These are phyloP conservation scores for Domatiomyces globalis DNA, from an alignment of 2,329 filamentous ascomycete genomes.

Conservation along the genomic window DNA sequence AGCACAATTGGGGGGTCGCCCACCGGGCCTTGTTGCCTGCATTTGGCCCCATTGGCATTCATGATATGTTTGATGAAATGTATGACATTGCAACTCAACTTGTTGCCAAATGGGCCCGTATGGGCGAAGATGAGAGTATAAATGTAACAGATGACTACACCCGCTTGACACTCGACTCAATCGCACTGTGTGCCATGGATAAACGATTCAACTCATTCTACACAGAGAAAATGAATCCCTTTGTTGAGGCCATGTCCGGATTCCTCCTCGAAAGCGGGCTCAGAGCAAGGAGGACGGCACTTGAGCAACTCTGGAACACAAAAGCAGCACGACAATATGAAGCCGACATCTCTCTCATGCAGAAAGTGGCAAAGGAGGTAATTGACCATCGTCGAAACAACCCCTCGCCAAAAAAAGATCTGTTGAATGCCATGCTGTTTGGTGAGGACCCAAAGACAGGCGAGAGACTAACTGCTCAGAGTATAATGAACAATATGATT, in stretches of 20 bases:
- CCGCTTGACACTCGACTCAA: slow-evolving; percentile 56
- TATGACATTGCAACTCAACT: slow-evolving; percentile 27
- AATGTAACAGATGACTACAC: slow-evolving; percentile 54
- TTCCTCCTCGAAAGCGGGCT: slow-evolving; percentile 43
- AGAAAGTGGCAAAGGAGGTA: slow-evolving; percentile 29
- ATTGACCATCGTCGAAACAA: slow-evolving; percentile 42
- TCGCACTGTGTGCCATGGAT: slow-evolving; percentile 57
- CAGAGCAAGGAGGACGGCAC: slow-evolving; percentile 35
- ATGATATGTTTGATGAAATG: slow-evolving; percentile 25
- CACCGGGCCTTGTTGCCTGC: slow-evolving; percentile 34
- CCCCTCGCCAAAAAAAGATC: slow-evolving; percentile 41
- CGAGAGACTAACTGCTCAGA: slow-evolving; percentile 41
- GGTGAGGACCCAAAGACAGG: slow-evolving; percentile 49
- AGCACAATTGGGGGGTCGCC: slow-evolving; percentile 51
- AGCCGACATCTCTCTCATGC: slow-evolving; percentile 14
- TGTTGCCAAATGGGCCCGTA: slow-evolving; percentile 30
- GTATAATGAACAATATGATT: slow-evolving; percentile 54
- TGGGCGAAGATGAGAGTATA: slow-evolving; percentile 44
- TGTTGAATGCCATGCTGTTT: slow-evolving; percentile 47
- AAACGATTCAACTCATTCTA: slow-evolving; percentile 66
- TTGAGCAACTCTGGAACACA: slow-evolving; percentile 24
- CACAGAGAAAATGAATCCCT: slow-evolving; percentile 52
- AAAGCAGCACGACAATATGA: slow-evolving; percentile 7
- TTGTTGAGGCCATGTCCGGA: slow-evolving; percentile 51
- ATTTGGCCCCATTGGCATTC: slow-evolving; percentile 33